Conservation (phyloP, 441 rosid species). For the Breynia disticha region DNA sequence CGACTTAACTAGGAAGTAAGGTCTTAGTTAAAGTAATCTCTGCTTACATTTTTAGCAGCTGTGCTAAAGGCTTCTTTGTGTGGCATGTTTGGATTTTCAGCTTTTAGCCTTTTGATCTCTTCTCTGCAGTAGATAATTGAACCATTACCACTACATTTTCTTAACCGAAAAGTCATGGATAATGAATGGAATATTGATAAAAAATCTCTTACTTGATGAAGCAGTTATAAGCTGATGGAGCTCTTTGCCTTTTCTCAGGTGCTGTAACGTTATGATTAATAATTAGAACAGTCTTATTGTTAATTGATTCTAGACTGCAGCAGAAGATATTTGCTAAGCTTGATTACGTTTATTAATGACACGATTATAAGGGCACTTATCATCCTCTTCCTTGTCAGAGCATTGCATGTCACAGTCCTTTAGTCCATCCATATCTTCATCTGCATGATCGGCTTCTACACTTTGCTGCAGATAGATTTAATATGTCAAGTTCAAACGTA, state of each 20-base stretch:
- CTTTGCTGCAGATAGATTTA: too few relatives aligned
- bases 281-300: background rate
- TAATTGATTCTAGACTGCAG: too few relatives aligned
- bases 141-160: background rate
- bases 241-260: constrained; percentile 94
- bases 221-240: constrained; percentile 87
- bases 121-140: constrained; percentile 39
- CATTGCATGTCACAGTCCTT: constrained; percentile 28
- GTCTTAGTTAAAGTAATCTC: background rate
- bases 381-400: constrained; percentile 70
- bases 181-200: background rate
- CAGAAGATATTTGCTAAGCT: background rate
- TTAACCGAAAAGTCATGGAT: background rate
- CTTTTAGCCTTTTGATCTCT: constrained; percentile 86
- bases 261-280: constrained; percentile 30
- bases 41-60: constrained; percentile 87
- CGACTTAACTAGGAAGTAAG: background rate
- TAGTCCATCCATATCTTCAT: constrained; percentile 29
- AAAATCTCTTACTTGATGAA: constrained; percentile 71
- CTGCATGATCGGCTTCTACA: constrained; percentile 25
- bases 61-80: constrained; percentile 96
- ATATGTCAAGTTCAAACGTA: background rate
- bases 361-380: constrained; percentile 30
- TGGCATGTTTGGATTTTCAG: constrained; percentile 80
- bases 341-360: constrained; percentile 77